Base-by-base conservation (phyloP, 306 rosid genomes). In the Arachis hypogaea region DNA sequence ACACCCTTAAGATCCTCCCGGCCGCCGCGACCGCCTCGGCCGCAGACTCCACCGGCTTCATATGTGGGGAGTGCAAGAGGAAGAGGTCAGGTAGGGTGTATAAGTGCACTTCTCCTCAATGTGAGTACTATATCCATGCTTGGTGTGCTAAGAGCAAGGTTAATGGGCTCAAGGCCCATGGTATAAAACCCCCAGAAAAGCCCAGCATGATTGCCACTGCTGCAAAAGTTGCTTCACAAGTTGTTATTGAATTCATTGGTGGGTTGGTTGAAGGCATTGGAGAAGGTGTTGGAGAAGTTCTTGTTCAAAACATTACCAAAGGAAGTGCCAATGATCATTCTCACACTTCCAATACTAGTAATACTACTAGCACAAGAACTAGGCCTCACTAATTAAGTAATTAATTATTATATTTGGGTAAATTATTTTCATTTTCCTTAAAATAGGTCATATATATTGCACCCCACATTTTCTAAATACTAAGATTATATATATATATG, bases 251-350 rank as follows among this genome's bases (percentile, higher is more conserved):
- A 11, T 85, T 94, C 82, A 64, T 94, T 28, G 98, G 92, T 18
- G 90, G 95, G 0, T 50, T 94, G 5, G 73, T 91, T 11, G 97
- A 91, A 79, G 97, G 97, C 18, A 49, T 94, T 41, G 98, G 91
- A 1, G 95, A 94, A 74, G 84, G 89, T 9, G 77, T 94, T 11
- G 98, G 96, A 1, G 90, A 89, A 58, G 98, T 33, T 36, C 83
- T 94, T 7, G 88, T 83, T 45, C 93, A 94, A 33, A 78, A 85
- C 64, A 76, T 88, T 60, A 28, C 83, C 58, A 87, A 79, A 60
- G 93, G 90, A 72, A 76, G 69, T 45, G 60, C 8, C 16, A 30
- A 9, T 9, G 10, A 62, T n/a, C 38, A 2, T 33, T 33, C 38
- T 33, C 3, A 33, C 38, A 33, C 38, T 33, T 33, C 11, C 18